Percentiles rank a stretch among this genome's conserved stretches.
Conservation (phyloP, 148 eudicot genomes). For the Nyssa sinensis region DNA sequence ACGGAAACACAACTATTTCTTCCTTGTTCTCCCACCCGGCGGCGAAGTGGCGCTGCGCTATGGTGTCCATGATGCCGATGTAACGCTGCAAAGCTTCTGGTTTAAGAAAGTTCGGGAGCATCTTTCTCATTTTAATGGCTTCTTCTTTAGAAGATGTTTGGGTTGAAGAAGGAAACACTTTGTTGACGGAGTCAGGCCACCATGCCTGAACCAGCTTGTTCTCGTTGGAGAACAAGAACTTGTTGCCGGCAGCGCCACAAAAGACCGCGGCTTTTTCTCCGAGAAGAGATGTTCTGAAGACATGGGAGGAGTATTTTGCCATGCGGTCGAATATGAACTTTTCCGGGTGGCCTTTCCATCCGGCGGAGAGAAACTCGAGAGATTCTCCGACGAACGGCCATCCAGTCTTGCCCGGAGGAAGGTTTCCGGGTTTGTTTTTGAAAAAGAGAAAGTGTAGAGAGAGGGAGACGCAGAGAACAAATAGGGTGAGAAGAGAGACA, state of each 20-base stretch:
- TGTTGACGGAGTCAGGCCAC: background rate
- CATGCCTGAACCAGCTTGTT: background rate
- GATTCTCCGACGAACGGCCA: background rate
- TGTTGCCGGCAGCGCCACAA: background rate
- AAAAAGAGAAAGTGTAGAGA: background rate
- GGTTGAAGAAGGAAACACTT: background rate
- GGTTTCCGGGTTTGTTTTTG: background rate
- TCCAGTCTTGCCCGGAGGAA: background rate
- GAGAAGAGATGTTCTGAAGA: background rate
- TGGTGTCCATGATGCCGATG: constrained; percentile 33
- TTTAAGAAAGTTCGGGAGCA: constrained; percentile 34
- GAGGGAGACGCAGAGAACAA: background rate
- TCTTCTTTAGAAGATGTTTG: constrained; percentile 27
- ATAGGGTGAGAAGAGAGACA: background rate
- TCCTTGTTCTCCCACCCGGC: constrained; percentile 27
- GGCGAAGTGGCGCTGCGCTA: constrained; percentile 35
- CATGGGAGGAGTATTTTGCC: background rate
- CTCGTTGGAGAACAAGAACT: background rate
- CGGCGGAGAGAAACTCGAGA: background rate
- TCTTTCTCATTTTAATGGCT: constrained; percentile 39
- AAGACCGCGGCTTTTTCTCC: background rate
- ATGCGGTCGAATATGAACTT: background rate
- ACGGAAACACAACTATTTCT: constrained; percentile 16
- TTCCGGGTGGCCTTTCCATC: background rate
- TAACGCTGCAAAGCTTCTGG: constrained; percentile 33